phyloP scores from a whole-genome alignment of 2,329 filamentous ascomycete genomes.

The Fusarium nematophilum region DNA sequence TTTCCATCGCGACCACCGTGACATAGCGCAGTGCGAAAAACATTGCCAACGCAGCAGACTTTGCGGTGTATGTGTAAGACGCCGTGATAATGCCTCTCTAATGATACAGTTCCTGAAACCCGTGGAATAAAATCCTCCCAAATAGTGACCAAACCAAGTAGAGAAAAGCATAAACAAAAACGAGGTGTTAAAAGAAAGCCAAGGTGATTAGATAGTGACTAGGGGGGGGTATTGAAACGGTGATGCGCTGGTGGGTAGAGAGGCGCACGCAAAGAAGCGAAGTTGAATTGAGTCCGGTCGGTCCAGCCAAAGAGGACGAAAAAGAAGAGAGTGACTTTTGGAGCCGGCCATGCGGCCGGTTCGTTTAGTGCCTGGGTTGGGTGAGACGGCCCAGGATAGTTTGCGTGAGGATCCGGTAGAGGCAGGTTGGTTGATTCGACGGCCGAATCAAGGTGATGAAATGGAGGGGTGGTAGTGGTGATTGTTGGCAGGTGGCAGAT shows the following conservation, averaged over 20 bases:
- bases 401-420: conserved; percentile 32
- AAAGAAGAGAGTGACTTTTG: conserved; percentile 18
- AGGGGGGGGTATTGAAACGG: conserved; percentile 39
- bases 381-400: conserved; percentile 7
- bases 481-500: conserved; percentile 25
- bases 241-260: conserved; percentile 21
- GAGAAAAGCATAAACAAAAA: conserved; percentile 20
- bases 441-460: conserved; percentile 9
- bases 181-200: conserved; percentile 1
- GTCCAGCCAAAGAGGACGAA: conserved; percentile 42
- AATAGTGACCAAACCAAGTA: conserved; percentile 32
- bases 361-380: conserved; percentile 21
- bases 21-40: conserved; percentile 10
- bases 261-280: conserved; percentile 36
- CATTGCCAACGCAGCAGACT: conserved; percentile 22
- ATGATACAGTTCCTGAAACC: conserved; percentile 44
- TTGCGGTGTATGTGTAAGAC: conserved; percentile 41
- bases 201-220: conserved; percentile 39
- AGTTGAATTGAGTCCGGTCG: conserved; percentile 40
- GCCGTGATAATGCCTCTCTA: conserved; percentile 46
- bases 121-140: conserved; percentile 38
- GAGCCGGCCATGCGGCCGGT: conserved; percentile 19
- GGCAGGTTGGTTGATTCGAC: conserved; percentile 38
- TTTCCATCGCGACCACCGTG: conserved; percentile 12
- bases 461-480: too few relatives aligned